Base-by-base conservation (phyloP, 345 rosid species). In the Corchorus olitorius region DNA sequence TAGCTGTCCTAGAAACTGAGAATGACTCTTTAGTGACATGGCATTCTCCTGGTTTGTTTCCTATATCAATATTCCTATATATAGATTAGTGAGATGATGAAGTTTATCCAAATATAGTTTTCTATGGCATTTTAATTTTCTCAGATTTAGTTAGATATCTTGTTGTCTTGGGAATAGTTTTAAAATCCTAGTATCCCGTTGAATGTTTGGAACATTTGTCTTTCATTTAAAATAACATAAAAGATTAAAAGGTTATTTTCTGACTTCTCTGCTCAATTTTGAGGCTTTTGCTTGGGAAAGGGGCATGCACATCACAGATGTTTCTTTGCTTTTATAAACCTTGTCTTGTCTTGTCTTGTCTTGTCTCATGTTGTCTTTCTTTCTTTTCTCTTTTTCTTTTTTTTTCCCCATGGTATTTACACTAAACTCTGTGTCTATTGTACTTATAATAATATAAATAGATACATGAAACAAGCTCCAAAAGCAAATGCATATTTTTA, bases 1-100 rank as follows among this genome's bases (percentile, higher is more conserved):
- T 90, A 33, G 67, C 19, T 72, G 34, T 62, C 39, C 27, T 37
- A 3, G 43, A 37, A 65, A 49, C 62, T 48, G 8, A 11, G 52
- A 45, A 17, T 65, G 9, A 41, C 19, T 48, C 56, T 16, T 78
- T 72, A 59, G 78, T 15, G 56, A 54, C 74, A 46, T 58, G 48
- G 74, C 64, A 70, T 75, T 22, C 17, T 46, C 56, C 33, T 45
- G 58, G 22, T 27, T 59, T 55, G 10, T 69, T 37, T 14, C 48
- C 17, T 79, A 67, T 37, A 16, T 63, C 69, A 61, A 2, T 65
- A 50, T 49, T 79, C 64, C 53, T 14, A 54, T 65, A 64, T 35
- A 64, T 63, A 55, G 41, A 64, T 27, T 50, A 75, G 41, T 33
- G 27, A 50, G 46, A 65, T 22, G 19, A 15, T 4, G 6, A 61